Base-by-base conservation (phyloP, 2,329 filamentous ascomycete species). In the Chalara sp. region DNA sequence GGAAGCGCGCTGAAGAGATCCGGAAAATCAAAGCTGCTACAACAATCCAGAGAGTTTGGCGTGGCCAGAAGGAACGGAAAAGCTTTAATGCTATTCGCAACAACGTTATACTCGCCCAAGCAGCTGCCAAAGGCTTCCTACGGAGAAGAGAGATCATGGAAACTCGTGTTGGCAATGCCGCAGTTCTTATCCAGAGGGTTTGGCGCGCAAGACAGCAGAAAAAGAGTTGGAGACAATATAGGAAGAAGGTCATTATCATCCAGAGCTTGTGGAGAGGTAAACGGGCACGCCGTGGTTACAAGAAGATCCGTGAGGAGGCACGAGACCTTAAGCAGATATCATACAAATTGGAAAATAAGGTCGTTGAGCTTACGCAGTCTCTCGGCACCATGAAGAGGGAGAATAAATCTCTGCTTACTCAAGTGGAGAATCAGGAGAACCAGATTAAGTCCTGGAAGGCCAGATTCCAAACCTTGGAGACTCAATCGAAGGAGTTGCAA, bases 291-390 rank as follows among this genome's bases (percentile, higher is more conserved):
- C 81, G 78, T 59, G 84, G 81, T 46, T 99, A 99, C 78, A 97
- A 96, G 81, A 83, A 76, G 61, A 74, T 95, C 55, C 89, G 93
- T 60, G 91, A 96, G 70, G 93, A 99, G 71, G 93, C 93, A 58
- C 87, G 93, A 65, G 95, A 99, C 74, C 81, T 99, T 68, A 97
- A 97, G 78, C 92, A 97, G 71, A 99, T 99, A 61, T 97, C 93
- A 2, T 99, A 99, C 78, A 97, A 96, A 76, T 76, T 99, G 62
- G 93, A 99, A 70, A 97, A 99, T 79, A 99, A 99, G 82, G 93
- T 99, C 56, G 89, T 99, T 56, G 93, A 99, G 73, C 80, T 99
- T 64, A 99, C 93, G 1, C 93, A 99, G 69, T 89, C 86, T 46
- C 72, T 99, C 61, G 91, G 93, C 58, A 85, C 89, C 7, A 86